Percentiles rank a stretch among this genome's conserved stretches.
Evolutionary conservation across 257 asterid species (phyloP).

Genomic region (Solanum rostratum): DNA sequence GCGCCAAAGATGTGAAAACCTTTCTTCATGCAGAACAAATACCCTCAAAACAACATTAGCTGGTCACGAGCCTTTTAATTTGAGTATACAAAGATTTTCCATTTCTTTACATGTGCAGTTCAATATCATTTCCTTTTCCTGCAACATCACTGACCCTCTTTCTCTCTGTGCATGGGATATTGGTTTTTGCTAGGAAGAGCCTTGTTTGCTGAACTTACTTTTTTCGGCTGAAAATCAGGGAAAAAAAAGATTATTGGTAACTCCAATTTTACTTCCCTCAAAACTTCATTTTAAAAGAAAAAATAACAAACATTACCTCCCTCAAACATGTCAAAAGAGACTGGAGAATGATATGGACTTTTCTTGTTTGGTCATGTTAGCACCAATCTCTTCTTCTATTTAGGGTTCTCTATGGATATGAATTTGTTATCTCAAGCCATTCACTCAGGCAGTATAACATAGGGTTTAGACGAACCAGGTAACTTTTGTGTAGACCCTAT

Average conservation of each 20-base stretch:
- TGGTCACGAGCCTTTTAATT: not conserved
- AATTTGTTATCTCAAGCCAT: not conserved
- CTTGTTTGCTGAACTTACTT: not conserved
- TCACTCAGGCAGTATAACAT: not conserved
- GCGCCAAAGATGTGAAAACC: not conserved
- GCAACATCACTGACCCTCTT: not conserved
- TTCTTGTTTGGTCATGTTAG: not conserved
- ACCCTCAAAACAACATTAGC: not conserved
- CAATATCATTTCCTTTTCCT: not conserved
- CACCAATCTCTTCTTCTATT: not conserved
- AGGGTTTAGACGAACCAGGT: not conserved
- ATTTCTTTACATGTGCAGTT: not conserved
- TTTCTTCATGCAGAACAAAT: not conserved
- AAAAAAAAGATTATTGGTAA: not conserved
- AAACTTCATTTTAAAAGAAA: not conserved
- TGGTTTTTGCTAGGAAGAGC: not conserved
- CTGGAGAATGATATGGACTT: not conserved
- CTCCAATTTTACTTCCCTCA: not conserved
- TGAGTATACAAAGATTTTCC: not conserved
- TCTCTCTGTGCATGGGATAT: not conserved
- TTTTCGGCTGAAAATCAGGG: not conserved
- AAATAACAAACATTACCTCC: not conserved
- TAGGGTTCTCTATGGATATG: not conserved
- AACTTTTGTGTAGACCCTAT: not conserved
- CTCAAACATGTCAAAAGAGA: not conserved